Evolutionary conservation across 2,329 filamentous ascomycete species (phyloP).

Genomic region (Tolypocladium paradoxum): DNA sequence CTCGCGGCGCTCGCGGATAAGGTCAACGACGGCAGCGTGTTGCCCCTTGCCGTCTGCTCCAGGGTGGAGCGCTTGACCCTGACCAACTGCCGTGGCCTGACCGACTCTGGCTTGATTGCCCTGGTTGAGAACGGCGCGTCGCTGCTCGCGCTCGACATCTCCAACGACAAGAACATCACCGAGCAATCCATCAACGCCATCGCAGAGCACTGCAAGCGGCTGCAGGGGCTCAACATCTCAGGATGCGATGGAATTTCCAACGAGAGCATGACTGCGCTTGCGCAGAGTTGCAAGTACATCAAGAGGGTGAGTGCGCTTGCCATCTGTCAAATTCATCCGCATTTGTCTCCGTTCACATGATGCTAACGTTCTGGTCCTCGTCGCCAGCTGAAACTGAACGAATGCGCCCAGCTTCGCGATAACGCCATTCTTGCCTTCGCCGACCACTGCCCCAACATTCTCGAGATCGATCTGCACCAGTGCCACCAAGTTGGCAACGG

Average conservation of each 20-base stretch:
- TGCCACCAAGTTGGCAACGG: conserved; percentile 72
- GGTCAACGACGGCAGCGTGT: conserved; percentile 82
- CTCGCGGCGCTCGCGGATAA: conserved; percentile 64
- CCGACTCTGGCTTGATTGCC: conserved; percentile 70
- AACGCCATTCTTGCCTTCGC: conserved; percentile 77
- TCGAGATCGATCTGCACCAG: conserved; percentile 91
- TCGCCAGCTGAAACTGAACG: conserved; percentile 81
- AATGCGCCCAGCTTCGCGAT: conserved; percentile 77
- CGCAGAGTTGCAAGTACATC: conserved; percentile 72
- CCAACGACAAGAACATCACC: conserved; percentile 72
- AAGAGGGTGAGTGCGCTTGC: conserved; percentile 57
- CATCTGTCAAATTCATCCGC: neutral
- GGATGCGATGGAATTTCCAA: conserved; percentile 77
- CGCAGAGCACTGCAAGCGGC: conserved; percentile 67
- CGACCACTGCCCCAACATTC: conserved; percentile 76
- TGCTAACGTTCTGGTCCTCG: neutral
- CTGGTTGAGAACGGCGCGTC: conserved; percentile 71
- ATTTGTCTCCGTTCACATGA: neutral
- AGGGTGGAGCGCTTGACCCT: conserved; percentile 86
- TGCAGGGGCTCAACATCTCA: conserved; percentile 91
- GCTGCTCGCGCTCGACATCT: conserved; percentile 83
- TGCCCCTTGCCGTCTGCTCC: conserved; percentile 74
- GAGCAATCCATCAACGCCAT: conserved; percentile 70
- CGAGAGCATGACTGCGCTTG: conserved; percentile 70
- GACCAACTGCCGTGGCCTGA: conserved; percentile 77